Base-by-base conservation (phyloP, 768 basidiomycete genomes). In the Mycena vulgaris region DNA sequence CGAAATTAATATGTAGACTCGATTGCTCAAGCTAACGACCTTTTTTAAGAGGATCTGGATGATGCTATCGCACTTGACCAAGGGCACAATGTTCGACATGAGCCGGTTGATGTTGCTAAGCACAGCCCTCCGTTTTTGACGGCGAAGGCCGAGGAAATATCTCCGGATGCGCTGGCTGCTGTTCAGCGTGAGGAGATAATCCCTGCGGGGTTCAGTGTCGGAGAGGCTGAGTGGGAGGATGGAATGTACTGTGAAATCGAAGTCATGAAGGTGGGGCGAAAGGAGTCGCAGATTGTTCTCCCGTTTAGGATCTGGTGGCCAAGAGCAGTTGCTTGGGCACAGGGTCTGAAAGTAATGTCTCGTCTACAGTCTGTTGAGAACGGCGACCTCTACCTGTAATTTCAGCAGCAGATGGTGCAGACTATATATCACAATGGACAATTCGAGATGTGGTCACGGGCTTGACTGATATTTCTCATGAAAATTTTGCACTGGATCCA, bases 291-390 rank as follows among this genome's bases (percentile, higher is more conserved):
- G 14, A 6, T 60, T 30, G 13, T 3, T 45, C 42, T 60, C 21
- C 58, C 58, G 1, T 60, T 60, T 16, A 9, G 4, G 4, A 33
- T 60, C 28, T 60, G 58, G 58, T 60, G 58, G 58, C 58, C 58
- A 8, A 17, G 45, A 21, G 42, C 58, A 10, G 35, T 27, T 17
- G 27, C 27, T 13, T 51, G 49, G 49, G 49, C 28, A 31, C 49
- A 51, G 17, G 49, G 49, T 2, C 27, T 51, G 3, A 17, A 51
- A 9, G 2, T 51, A 9, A 14, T 51, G 49, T 16, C 16, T 30
- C 7, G 16, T 9, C 3, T 51, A 2, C 49, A 51, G 16, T 28
- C 49, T 28, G 49, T 31, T 19, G 49, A 51, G 49, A 28, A 30
- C 17, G 49, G 28, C 1, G 49, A 51, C 19, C 17, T 51, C 31